phyloP scores from a whole-genome alignment of 2,329 filamentous ascomycete species.

The Colletotrichum ledebouriae region DNA sequence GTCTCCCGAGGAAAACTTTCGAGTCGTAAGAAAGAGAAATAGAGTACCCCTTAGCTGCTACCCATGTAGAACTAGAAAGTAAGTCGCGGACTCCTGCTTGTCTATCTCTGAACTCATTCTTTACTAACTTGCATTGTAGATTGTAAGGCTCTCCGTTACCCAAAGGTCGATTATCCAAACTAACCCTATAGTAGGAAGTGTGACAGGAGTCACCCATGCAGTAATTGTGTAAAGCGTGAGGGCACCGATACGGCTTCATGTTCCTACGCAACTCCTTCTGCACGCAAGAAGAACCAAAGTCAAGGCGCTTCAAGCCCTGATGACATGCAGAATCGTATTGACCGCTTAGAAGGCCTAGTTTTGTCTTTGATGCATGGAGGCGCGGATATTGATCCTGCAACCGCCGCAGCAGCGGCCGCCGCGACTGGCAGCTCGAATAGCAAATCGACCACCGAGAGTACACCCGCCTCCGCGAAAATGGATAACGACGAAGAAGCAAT shows the following conservation, averaged over 20 bases:
- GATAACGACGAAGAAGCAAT: constrained; percentile 68
- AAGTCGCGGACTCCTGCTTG: constrained; percentile 50
- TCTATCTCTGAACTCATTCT: constrained; percentile 36
- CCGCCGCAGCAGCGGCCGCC: constrained; percentile 50
- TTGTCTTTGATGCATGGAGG: constrained; percentile 95
- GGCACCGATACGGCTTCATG: constrained; percentile 85
- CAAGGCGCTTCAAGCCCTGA: constrained; percentile 77
- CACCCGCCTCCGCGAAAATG: constrained; percentile 59
- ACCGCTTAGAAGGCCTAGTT: constrained; percentile 92
- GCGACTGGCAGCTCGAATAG: constrained; percentile 44
- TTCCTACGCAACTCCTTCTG: constrained; percentile 81
- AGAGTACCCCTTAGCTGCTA: constrained; percentile 92
- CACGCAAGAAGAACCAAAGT: constrained; percentile 80
- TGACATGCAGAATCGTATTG: constrained; percentile 99
- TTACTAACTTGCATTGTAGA: constrained; percentile 51
- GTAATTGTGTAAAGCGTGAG: constrained; percentile 94
- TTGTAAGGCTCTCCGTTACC: constrained; percentile 47
- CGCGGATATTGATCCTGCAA: constrained; percentile 61
- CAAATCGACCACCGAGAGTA: constrained; percentile 57
- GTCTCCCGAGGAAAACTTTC: constrained; percentile 88
- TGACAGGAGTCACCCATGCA: constrained; percentile 90
- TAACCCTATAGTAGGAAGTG: constrained; percentile 78
- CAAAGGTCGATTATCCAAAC: not conserved
- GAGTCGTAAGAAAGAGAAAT: constrained; percentile 92
- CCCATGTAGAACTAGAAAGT: constrained; percentile 94